Base-by-base conservation (phyloP, 805 yeast genomes). In the Saturnispora silvae region DNA sequence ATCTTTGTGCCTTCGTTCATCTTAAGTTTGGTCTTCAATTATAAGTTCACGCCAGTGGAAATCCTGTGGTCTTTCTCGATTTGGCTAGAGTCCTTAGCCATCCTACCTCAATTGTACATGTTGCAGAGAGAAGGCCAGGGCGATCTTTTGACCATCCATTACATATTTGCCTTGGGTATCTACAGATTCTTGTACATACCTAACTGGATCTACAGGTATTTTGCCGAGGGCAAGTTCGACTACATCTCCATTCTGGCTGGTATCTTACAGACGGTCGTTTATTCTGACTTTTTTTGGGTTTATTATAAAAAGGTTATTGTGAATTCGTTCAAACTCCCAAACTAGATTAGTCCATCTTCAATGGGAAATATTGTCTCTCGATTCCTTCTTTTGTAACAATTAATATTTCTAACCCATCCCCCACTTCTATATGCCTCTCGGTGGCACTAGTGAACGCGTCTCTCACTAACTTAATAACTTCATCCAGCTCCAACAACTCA, bases 391-490 rank as follows among this genome's bases (percentile, higher is more conserved):
- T 87, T 11, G 96, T 85, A 41, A 89, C 87, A 49, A 92, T 82
- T 46, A 81, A 65, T 34, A 92, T 79, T 60, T 92, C 95, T 45
- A 92, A 70, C 5, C 92, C 94, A 65, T 92, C 98, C 66, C 98
- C 98, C 37, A 92, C 97, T 49, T 87, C 94, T 50, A 92, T 92
- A 61, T 92, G 97, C 70, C 98, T 81, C 64, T 92, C 98, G 15
- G 97, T 89, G 16, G 96, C 98, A 7, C 96, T 85, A 17, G 85
- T 69, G 56, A 92, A 92, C 5, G 98, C 95, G 61, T 92, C 98
- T 58, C 77, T 79, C 27, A 92, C 96, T 45, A 92, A 65, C 49
- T 77, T 71, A 52, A 92, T 65, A 18, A 86, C 96, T 63, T 87
- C 95, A 2, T 85, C 95, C 47, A 86, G 68, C 28, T 68, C 59